Evolutionary conservation across 2,329 filamentous ascomycete genomes (phyloP), one percentile per base, ranked within the genome.

Genomic region (Furcasterigmium furcatum): DNA sequence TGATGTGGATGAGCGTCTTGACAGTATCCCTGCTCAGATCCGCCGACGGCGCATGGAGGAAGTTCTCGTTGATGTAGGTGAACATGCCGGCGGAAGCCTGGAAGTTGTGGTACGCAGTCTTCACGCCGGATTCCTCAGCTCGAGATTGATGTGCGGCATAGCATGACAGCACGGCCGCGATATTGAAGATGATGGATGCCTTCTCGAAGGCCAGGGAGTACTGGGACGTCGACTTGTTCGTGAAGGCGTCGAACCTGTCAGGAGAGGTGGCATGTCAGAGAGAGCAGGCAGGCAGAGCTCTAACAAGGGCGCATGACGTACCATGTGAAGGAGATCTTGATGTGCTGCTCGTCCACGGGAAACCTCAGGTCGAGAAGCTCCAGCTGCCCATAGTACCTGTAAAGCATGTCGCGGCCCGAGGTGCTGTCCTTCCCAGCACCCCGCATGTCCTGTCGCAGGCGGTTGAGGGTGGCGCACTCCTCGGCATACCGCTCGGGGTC

Each of bases 51-150:
- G 94, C 94, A 60, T 99, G 94, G 29, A 99, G 74, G 64, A 99
- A 99, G 71, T 99, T 99, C 70, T 99, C 94, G 68, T 99, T 99
- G 72, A 99, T 99, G 61, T 99, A 99, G 44, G 92, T 97, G 67
- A 97, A 99, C 94, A 99, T 99, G 71, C 94, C 94, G 9, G 94
- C 94, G 8, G 92, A 91, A 34, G 94, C 94, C 67, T 99, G 94
- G 71, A 97, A 97, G 18, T 91, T 96, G 67, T 99, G 92, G 64
- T 97, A 99, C 16, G 94, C 90, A 13, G 91, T 92, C 72, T 99
- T 99, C 63, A 97, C 80, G 27, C 92, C 92, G 6, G 87, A 80
- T 61, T 99, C 94, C 62, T 97, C 91, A 52, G 88, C 87, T 41
- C 94, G 84, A 56, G 94, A 91, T 69, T 99, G 95, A 61, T 88